Evolutionary conservation across 305 asterid species (phyloP).

Genomic region (Fraxinus nigra): DNA sequence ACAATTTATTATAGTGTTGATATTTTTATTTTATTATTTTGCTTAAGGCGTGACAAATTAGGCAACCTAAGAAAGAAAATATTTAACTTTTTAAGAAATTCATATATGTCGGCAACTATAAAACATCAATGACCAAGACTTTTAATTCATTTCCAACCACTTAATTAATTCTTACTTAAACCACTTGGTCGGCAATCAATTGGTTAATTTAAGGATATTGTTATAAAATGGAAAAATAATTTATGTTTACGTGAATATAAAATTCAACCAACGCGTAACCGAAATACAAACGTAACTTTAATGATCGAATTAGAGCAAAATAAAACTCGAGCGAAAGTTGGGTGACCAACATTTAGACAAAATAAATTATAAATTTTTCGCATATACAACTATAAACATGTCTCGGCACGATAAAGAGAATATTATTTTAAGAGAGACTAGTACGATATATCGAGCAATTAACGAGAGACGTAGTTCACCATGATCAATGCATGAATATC

Average conservation of each 20-base stretch:
- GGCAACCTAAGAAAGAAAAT: neutral
- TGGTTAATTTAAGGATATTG: neutral
- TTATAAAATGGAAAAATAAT: neutral
- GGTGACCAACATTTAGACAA: neutral
- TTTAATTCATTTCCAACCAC: neutral
- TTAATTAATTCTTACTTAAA: neutral
- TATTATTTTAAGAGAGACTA: neutral
- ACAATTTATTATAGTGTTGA: neutral
- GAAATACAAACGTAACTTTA: neutral
- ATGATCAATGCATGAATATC: neutral
- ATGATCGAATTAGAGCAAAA: neutral
- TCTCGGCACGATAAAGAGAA: neutral
- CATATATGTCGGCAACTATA: neutral
- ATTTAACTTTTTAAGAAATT: neutral
- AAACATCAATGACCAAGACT: neutral
- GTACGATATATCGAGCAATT: neutral
- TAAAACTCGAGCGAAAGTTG: neutral
- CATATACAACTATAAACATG: neutral
- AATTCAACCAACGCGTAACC: neutral
- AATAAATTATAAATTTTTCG: too few relatives aligned
- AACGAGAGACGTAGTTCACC: neutral
- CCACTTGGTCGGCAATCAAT: neutral
- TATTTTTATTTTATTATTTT: too few relatives aligned
- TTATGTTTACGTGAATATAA: neutral
- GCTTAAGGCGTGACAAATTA: neutral